Evolutionary conservation across 768 basidiomycete species (phyloP).

Genomic region (Suillus ampliporus): DNA sequence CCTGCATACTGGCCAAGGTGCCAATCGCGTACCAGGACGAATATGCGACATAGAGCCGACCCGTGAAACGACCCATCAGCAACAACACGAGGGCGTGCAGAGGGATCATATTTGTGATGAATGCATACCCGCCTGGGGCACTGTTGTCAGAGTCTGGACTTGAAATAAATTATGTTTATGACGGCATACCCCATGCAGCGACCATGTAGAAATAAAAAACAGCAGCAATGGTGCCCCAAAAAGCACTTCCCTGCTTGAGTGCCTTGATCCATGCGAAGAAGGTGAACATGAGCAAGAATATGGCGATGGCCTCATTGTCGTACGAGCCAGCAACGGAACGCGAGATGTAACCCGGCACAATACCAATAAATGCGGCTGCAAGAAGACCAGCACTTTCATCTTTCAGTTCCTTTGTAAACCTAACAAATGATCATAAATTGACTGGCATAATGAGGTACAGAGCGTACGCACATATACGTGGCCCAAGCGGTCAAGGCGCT

Average conservation of each 20-base stretch:
- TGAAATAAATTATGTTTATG: background rate
- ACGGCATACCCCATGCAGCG: conserved; percentile 91
- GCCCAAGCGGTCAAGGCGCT: conserved; percentile 96
- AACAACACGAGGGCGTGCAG: conserved; percentile 93
- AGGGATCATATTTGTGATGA: conserved; percentile 99
- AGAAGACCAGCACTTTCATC: conserved; percentile 95
- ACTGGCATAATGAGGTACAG: background rate
- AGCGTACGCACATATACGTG: conserved; percentile 80
- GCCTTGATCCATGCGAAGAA: conserved; percentile 98
- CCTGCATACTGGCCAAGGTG: conserved; percentile 97
- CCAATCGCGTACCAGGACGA: conserved; percentile 98
- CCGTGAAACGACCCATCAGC: conserved; percentile 94
- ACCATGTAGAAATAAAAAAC: conserved; percentile 99
- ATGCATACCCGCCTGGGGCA: conserved; percentile 87
- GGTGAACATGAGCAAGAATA: conserved; percentile 99
- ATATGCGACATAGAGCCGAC: conserved; percentile 92
- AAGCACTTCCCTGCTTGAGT: conserved; percentile 89
- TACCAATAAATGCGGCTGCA: conserved; percentile 97
- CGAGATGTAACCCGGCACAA: conserved; percentile 97
- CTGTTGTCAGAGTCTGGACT: background rate
- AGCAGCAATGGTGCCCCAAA: conserved; percentile 89
- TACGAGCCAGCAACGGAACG: conserved; percentile 99
- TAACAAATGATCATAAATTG: conserved; percentile 33
- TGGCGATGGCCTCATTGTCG: conserved; percentile 99
- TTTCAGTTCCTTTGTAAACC: conserved; percentile 97